Base-by-base conservation (phyloP, 768 basidiomycete genomes). In the Podaxis rugospora region DNA sequence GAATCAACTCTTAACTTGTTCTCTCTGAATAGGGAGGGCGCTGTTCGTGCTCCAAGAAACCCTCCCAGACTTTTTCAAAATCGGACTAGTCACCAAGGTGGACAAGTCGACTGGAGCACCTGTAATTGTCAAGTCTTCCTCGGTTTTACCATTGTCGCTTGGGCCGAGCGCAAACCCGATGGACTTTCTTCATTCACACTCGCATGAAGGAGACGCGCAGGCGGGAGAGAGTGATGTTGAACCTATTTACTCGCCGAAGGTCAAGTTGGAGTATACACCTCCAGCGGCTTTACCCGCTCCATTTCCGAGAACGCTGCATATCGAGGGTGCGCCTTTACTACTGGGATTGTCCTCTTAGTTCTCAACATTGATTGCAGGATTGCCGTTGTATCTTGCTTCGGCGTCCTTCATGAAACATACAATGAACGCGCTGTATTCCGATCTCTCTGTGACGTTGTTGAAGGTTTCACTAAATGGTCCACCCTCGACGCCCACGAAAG, bases 361-460 rank as follows among this genome's bases (percentile, higher is more conserved):
- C 55, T 7, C 63, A 47, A 5, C 52, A 57, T 27, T 16, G 39
- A 27, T 9, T 16, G 5, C 64, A 90, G 89, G 91, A n/a, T 69
- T 89, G 3, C 83, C 86, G 6, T 66, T 92, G 32, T 93, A 92
- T 71, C 77, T 86, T 62, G 82, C 88, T 0, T 89, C 89, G 0
- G 84, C 89, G 2, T 80, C 81, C 2, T 82, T 92, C 63, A 73
- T 92, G 18, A 80, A 87, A 18, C 89, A 88, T 63, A 88, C 90
- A 4, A 80, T 93, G 69, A 89, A 85, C 67, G 86, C 91, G 11
- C 70, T 92, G 14, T 92, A 90, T 68, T 80, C 86, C 10, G 85
- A 90, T 68, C 73, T 90, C 37, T 71, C 67, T 3, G 81, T 93
- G 39, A 76, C 78, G 40, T 71, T 90, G 42, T 77, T 75, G 21